Base-by-base conservation (phyloP, 345 rosid genomes). In the Eucalyptus decipiens region DNA sequence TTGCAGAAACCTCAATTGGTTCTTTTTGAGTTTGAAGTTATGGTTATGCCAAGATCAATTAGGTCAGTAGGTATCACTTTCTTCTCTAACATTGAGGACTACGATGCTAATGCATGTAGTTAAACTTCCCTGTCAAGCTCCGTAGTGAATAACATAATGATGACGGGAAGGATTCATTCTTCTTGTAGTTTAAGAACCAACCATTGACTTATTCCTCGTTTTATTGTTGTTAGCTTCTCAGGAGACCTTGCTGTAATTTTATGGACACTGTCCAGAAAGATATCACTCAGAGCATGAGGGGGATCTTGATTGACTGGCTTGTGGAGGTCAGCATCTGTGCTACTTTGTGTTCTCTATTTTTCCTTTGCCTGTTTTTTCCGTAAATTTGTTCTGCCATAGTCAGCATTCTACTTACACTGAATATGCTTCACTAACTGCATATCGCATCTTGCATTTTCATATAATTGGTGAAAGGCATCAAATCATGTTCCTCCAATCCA, bases 271-370 rank as follows among this genome's bases (percentile, higher is more conserved):
- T 90, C 34, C 99, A 97, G 91, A 93, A 80, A 62, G 99, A 98
- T 88, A 93, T 98, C 86, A 95, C 97, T 89, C 95, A 94, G 76
- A 94, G 94, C 90, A 98, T 98, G 99, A 91, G 99, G 7, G 98
- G 96, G 76, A 97, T 98, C 89, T 89, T 98, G 48, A 94, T 98
- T 89, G 98, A 98, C 92, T 98, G 99, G 99, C 99, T 98, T 92
- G 98, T 98, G 42, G 99, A 98, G 99, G 99, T 97, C 90, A 88
- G 91, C n/a, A 16, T 85, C 89, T 67, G 30, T 28, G 65, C 47
- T n/a, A 50, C 45, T 34, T 80, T 58, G 19, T 87, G 9, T 34
- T 87, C 11, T 80, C 19, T 50, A 49, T 87, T 42, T 65, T 76
- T 76, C 85, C 85, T 40, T 76, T 76, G 47, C 30, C 47, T 21